Evolutionary conservation across 805 yeast genomes (phyloP).

Genomic region (Vanderwaltozyma tropicalis): DNA sequence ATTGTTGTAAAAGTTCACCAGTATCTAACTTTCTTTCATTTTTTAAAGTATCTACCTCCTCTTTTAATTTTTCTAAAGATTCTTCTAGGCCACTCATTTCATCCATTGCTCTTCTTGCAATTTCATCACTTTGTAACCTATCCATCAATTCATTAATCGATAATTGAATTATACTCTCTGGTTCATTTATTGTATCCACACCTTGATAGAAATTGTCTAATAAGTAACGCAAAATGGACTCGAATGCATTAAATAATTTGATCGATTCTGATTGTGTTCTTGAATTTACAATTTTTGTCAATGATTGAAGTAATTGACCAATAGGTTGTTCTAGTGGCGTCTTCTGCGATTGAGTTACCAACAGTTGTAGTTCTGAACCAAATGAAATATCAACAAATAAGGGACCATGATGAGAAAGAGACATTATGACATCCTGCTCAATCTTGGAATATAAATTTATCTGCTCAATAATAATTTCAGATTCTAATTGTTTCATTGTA

Average conservation of each 20-base stretch:
- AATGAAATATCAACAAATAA: constrained; percentile 14
- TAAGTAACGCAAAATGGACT: constrained; percentile 54
- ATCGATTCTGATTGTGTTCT: constrained; percentile 40
- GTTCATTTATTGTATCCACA: constrained; percentile 33
- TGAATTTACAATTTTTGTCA: constrained; percentile 43
- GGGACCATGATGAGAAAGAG: constrained; percentile 28
- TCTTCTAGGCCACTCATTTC: constrained; percentile 46
- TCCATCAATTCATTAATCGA: constrained; percentile 67
- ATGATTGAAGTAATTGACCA: constrained; percentile 43
- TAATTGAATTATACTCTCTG: constrained; percentile 57
- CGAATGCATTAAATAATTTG: constrained; percentile 34
- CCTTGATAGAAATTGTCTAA: constrained; percentile 49
- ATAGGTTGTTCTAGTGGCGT: constrained; percentile 62
- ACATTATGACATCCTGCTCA: constrained; percentile 29
- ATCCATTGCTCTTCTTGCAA: constrained; percentile 67
- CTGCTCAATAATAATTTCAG: constrained; percentile 54
- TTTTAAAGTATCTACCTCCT: constrained; percentile 9
- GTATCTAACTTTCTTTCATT: constrained; percentile 48
- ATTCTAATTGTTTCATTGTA: constrained; percentile 41
- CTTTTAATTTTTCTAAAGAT: constrained; percentile 51
- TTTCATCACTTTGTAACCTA: constrained; percentile 73
- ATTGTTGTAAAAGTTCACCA: constrained; percentile 43
- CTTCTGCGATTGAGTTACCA: constrained; percentile 27
- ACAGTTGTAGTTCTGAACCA: constrained; percentile 13
- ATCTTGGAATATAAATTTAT: constrained; percentile 40